Evolutionary conservation across 2,329 filamentous ascomycete species (phyloP), one percentile per base, ranked within the genome.

Genomic region (Teratosphaeria gauchensis): DNA sequence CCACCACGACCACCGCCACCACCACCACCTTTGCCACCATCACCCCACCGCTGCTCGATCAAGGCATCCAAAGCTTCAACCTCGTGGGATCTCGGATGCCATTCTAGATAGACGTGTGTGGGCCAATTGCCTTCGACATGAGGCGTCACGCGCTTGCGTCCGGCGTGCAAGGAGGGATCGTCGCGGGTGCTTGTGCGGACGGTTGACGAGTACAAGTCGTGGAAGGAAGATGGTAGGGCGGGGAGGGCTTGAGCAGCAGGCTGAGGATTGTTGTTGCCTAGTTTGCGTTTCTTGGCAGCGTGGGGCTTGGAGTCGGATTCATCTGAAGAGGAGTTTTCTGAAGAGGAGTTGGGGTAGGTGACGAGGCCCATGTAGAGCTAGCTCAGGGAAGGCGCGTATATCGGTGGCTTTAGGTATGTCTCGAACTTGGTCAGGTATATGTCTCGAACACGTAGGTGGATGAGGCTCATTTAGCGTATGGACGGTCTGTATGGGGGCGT

Each of bases 81-180:
- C 62, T 86, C 78, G 52, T 69, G 53, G 14, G 72, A 64, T 1
- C 74, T 71, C 16, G 84, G 84, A 70, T 80, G 78, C 84, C 94
- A 99, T 77, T 97, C 92, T 58, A 96, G 79, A 72, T 95, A 97
- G 53, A 97, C 72, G 74, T 97, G 92, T 35, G 86, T 90, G 1
- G 92, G 90, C 94, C 94, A 99, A 72, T 91, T 90, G 61, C 94
- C 94, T 60, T 85, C 83, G 30, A 92, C 79, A 74, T 99, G 94
- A 28, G 92, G 92, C 54, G 85, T 88, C 59, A 87, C 82, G 51
- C 94, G 84, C 70, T 86, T 90, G 53, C 92, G 85, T 57, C 94
- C 94, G 33, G 87, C 88, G 72, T 99, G 94, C 59, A 97, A 78
- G 60, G 81, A 80, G 0, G 92, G 91, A 69, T 96, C 88, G 74